These are phyloP conservation scores for Amanita jacksonii DNA, from an alignment of 768 basidiomycete genomes.

Conservation along the genomic window DNA sequence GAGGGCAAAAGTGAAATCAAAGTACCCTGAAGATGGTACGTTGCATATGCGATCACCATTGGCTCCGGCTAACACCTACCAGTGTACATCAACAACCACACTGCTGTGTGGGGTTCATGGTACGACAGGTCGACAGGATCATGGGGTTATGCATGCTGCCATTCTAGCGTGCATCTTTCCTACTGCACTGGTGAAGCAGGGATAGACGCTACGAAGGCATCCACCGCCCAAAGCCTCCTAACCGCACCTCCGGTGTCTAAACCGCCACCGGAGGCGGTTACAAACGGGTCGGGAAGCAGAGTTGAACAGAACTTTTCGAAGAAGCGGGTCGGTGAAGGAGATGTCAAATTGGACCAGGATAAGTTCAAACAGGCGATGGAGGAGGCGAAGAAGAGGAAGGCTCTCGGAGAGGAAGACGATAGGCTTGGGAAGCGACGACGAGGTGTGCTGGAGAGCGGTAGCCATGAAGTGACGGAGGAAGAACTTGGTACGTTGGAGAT, in stretches of 20 bases:
- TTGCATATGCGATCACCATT: conserved; percentile 11
- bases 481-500: conserved; percentile 51
- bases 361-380: conserved; percentile 58
- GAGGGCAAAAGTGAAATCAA: conserved; percentile 76
- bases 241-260: conserved; percentile 21
- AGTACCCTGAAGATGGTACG: conserved; percentile 95
- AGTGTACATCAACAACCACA: conserved; percentile 93
- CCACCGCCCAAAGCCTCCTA: conserved; percentile 62
- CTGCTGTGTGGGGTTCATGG: conserved; percentile 96
- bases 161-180: conserved; percentile 74
- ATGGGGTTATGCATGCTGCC: conserved; percentile 97
- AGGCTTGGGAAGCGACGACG: conserved; percentile 53
- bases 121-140: conserved; percentile 56
- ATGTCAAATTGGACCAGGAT: conserved; percentile 64
- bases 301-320: conserved; percentile 71
- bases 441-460: conserved; percentile 31
- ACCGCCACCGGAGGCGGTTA: conserved; percentile 17
- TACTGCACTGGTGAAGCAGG: conserved; percentile 89
- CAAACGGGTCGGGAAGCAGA: conserved; percentile 20
- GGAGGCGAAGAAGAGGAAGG: conserved; percentile 78
- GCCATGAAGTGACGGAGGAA: conserved; percentile 85
- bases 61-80: conserved; percentile 9
- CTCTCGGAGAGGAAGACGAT: conserved; percentile 44
- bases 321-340: conserved; percentile 74
- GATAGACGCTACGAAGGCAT: conserved; percentile 69